phyloP scores from a whole-genome alignment of 2,329 filamentous ascomycete genomes.

The Leptographium radiaticola region DNA sequence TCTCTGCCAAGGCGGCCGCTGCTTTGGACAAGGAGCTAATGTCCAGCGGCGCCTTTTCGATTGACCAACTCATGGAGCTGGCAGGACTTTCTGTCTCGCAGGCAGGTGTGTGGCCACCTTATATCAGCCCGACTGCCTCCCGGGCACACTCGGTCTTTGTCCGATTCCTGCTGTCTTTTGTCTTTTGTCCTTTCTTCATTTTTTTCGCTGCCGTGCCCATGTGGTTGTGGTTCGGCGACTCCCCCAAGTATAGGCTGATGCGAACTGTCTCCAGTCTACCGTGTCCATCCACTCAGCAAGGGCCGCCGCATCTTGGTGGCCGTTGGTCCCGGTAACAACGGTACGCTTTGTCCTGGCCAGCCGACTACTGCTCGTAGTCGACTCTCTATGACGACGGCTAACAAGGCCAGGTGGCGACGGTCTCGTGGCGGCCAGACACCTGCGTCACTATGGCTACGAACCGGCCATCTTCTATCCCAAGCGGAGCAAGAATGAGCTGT shows the following conservation, averaged over 20 bases:
- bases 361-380: too few species aligned
- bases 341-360: slow-evolving; percentile 20
- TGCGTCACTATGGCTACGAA: slow-evolving; percentile 82
- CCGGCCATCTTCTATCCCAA: slow-evolving; percentile 91
- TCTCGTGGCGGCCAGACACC: slow-evolving; percentile 82
- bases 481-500: slow-evolving; percentile 77
- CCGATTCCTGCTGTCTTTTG: background rate
- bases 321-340: slow-evolving; percentile 75
- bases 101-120: slow-evolving; percentile 43
- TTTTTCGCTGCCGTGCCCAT: background rate
- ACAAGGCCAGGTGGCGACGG: slow-evolving; percentile 67
- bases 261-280: slow-evolving; percentile 49
- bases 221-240: background rate
- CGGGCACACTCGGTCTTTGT: background rate
- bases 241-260: background rate
- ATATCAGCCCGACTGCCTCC: background rate
- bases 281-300: slow-evolving; percentile 60
- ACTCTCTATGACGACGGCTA: background rate
- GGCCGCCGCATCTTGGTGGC: slow-evolving; percentile 69
- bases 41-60: slow-evolving; percentile 73
- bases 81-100: slow-evolving; percentile 89
- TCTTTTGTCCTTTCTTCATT: background rate
- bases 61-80: slow-evolving; percentile 96
- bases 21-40: slow-evolving; percentile 91
- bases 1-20: slow-evolving; percentile 76